These are phyloP conservation scores for Hysterium pulicare DNA, from an alignment of 2,329 filamentous ascomycete genomes.

Conservation along the genomic window DNA sequence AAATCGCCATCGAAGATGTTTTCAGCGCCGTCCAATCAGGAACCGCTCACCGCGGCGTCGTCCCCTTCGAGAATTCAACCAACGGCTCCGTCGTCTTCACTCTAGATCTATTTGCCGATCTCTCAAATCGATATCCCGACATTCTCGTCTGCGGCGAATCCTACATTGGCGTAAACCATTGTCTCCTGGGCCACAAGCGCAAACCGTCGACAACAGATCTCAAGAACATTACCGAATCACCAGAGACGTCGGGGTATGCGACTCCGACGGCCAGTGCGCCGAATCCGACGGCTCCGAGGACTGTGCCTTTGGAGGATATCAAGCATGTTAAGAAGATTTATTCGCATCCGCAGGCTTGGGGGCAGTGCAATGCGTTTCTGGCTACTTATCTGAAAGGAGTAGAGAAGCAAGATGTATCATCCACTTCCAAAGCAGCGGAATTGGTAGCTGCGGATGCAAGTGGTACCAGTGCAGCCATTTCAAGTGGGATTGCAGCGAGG, in stretches of 20 bases:
- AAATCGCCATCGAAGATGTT: constrained; percentile 60
- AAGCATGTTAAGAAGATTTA: constrained; percentile 71
- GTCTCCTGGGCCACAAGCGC: constrained; percentile 60
- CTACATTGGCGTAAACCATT: constrained; percentile 87
- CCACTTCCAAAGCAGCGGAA: constrained; percentile 81
- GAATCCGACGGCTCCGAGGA: constrained; percentile 43
- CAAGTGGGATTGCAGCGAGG: constrained; percentile 69
- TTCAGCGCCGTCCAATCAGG: constrained; percentile 73
- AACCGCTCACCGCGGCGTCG: constrained; percentile 67
- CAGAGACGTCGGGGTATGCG: constrained; percentile 43
- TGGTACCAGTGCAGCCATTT: constrained; percentile 71
- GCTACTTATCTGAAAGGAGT: constrained; percentile 64
- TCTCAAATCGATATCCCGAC: constrained; percentile 59
- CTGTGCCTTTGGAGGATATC: constrained; percentile 52
- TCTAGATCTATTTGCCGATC: constrained; percentile 82
- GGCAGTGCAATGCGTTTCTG: constrained; percentile 80
- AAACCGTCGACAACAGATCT: constrained; percentile 1
- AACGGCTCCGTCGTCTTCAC: constrained; percentile 91
- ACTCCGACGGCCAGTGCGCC: constrained; percentile 52
- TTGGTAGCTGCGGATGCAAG: constrained; percentile 61
- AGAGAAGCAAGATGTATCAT: constrained; percentile 80
- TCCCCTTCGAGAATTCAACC: constrained; percentile 94
- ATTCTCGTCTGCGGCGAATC: constrained; percentile 77
- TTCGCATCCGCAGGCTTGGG: constrained; percentile 93
- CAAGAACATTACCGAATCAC: constrained; percentile 17